Evolutionary conservation across 1,139 yeast genomes (phyloP).

Genomic region (Blastobotrys buckinghamii): DNA sequence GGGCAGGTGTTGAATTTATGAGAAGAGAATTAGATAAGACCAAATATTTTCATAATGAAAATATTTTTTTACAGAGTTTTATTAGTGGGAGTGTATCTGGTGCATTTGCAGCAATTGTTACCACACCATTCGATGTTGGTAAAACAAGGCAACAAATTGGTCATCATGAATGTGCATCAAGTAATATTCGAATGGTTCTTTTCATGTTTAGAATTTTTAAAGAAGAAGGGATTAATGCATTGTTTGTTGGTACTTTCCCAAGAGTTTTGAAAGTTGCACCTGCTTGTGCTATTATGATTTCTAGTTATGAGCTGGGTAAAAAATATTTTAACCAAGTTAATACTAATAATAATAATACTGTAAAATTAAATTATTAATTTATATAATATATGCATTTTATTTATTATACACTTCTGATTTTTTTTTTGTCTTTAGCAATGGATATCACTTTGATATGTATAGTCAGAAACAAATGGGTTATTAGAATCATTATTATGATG

Average conservation of each 20-base stretch:
- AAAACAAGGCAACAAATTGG: conserved; percentile 84
- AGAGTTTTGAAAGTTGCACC: conserved; percentile 91
- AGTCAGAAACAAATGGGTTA: conserved; percentile 6
- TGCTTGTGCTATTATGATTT: conserved; percentile 97
- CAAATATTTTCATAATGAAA: conserved; percentile 35
- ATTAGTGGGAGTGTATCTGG: conserved; percentile 85
- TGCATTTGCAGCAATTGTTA: conserved; percentile 71
- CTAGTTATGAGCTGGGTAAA: conserved; percentile 88
- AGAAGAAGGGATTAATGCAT: conserved; percentile 69
- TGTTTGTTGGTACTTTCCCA: conserved; percentile 81
- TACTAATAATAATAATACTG: not conserved
- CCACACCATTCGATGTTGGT: conserved; percentile 97
- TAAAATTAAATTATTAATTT: not conserved
- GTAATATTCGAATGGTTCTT: conserved; percentile 48
- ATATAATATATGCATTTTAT: not conserved
- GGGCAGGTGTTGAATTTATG: conserved; percentile 56
- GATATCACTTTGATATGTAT: not conserved
- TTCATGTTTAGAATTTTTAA: conserved; percentile 56
- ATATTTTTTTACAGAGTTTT: conserved; percentile 57
- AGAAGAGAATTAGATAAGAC: conserved; percentile 23
- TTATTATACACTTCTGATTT: not conserved
- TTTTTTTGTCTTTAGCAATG: not conserved
- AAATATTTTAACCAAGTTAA: conserved; percentile 39
- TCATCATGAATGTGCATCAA: conserved; percentile 31
- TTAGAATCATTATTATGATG: not conserved